Percentiles rank a stretch among this genome's conserved stretches.
Evolutionary conservation across 1,284 basidiomycete genomes (phyloP).

Genomic region (Irpex lacteus): DNA sequence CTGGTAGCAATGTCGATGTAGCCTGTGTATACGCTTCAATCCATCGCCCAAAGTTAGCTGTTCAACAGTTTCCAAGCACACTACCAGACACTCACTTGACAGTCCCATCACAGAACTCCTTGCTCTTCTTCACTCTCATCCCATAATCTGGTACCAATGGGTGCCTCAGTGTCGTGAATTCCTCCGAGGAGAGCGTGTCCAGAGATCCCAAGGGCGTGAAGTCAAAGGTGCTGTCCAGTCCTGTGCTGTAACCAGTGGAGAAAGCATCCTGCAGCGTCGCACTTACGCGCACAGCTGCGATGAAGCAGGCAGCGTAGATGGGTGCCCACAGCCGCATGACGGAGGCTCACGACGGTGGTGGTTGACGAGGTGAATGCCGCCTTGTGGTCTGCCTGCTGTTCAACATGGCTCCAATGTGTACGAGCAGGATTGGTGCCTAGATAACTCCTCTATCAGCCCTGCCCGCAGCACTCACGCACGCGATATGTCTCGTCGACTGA

Average conservation of each 20-base stretch:
- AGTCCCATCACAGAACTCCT: conserved; percentile 24
- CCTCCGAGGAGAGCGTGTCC: conserved; percentile 30
- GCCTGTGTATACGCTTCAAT: conserved; percentile 40
- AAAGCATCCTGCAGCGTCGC: background rate
- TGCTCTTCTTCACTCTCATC: conserved; percentile 44
- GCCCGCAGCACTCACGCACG: too few relatives aligned
- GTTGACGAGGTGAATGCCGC: background rate
- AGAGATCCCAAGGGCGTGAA: background rate
- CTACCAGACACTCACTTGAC: conserved; percentile 18
- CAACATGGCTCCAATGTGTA: too few relatives aligned
- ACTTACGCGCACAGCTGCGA: background rate
- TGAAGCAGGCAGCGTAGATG: background rate
- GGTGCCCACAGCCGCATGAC: background rate
- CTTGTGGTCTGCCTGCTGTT: background rate
- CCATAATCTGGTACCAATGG: conserved; percentile 50
- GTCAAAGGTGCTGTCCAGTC: background rate
- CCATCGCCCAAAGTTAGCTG: background rate
- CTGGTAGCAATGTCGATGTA: conserved; percentile 70
- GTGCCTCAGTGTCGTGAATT: conserved; percentile 48
- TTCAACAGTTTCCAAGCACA: background rate
- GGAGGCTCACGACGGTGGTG: background rate
- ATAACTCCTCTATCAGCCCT: too few relatives aligned
- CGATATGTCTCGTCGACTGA: too few relatives aligned
- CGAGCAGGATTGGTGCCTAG: too few relatives aligned
- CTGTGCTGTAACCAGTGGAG: background rate